Percentiles rank a stretch among this genome's conserved stretches.
These are phyloP conservation scores for Fonsecaea erecta DNA, from an alignment of 2,329 filamentous ascomycete genomes.

Conservation along the genomic window DNA sequence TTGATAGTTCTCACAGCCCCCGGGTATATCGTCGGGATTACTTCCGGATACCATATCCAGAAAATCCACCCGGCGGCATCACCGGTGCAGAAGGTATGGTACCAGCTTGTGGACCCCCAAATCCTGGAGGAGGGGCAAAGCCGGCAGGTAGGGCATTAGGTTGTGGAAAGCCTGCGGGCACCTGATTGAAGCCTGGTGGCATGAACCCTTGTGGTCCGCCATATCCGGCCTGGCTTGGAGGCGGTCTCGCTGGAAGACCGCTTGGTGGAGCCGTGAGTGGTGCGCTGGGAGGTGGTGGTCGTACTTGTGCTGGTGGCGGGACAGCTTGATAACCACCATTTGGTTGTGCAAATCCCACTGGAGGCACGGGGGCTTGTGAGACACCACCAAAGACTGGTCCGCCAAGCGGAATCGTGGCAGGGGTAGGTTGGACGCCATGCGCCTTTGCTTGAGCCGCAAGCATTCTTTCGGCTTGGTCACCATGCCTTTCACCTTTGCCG, in stretches of 20 bases:
- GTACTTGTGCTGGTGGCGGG: conserved; percentile 48
- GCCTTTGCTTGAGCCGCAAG: conserved; percentile 91
- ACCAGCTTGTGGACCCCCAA: conserved; percentile 39
- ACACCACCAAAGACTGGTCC: conserved; percentile 45
- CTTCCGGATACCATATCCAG: conserved; percentile 34
- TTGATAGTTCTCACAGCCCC: not conserved
- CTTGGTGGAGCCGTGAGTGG: conserved; percentile 54
- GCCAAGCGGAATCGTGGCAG: conserved; percentile 66
- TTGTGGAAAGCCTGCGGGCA: conserved; percentile 46
- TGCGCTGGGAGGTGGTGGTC: conserved; percentile 62
- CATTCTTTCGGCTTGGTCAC: conserved; percentile 89
- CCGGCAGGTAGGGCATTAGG: conserved; percentile 54
- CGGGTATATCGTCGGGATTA: conserved; percentile 3
- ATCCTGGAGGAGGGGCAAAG: conserved; percentile 57
- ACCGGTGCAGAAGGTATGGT: conserved; percentile 35
- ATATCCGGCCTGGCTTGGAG: conserved; percentile 69
- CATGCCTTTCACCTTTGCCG: conserved; percentile 93
- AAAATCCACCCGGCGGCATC: conserved; percentile 28
- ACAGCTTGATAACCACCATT: conserved; percentile 50
- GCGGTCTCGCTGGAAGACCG: conserved; percentile 70
- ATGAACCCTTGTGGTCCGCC: conserved; percentile 65
- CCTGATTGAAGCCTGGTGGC: conserved; percentile 48
- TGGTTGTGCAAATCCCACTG: conserved; percentile 49
- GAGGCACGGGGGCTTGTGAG: conserved; percentile 39
- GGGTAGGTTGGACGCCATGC: conserved; percentile 86